phyloP scores from a whole-genome alignment of 2,329 filamentous ascomycete genomes.

The Aspergillus pseudonomiae region DNA sequence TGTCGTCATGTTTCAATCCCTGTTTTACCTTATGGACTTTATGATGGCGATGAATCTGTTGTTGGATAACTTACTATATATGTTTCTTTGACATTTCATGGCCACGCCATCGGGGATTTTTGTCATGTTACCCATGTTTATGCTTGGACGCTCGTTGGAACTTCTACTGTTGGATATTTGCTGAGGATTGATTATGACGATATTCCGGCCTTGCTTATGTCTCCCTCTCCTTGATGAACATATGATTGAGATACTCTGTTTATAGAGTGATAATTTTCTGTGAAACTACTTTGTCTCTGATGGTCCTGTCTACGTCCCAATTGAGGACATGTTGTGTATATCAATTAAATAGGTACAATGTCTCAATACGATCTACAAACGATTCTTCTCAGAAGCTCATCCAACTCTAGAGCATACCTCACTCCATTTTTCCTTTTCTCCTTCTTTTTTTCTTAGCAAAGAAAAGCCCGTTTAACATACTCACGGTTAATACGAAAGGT shows the following conservation, averaged over 20 bases:
- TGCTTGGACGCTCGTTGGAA: slow-evolving; percentile 16
- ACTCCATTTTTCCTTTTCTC: background rate
- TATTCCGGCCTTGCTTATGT: slow-evolving; percentile 15
- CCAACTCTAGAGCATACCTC: background rate
- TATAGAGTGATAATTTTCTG: slow-evolving; percentile 19
- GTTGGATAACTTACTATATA: slow-evolving; percentile 1
- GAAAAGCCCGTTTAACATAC: background rate
- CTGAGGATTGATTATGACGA: slow-evolving; percentile 12
- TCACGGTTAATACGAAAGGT: background rate
- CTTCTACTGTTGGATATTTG: slow-evolving; percentile 8
- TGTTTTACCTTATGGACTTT: slow-evolving; percentile 15
- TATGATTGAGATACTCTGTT: slow-evolving; percentile 21
- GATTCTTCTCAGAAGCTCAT: background rate
- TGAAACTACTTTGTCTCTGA: slow-evolving; percentile 13
- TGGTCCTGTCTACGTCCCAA: slow-evolving; percentile 5
- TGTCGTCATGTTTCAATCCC: slow-evolving; percentile 23
- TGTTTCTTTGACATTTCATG: slow-evolving; percentile 11
- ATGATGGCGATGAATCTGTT: slow-evolving; percentile 14
- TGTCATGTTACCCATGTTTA: slow-evolving; percentile 10
- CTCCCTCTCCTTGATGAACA: slow-evolving; percentile 22
- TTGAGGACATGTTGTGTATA: slow-evolving; percentile 7
- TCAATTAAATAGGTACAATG: background rate
- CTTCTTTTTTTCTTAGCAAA: too few relatives aligned
- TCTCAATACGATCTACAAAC: background rate
- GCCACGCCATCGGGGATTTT: slow-evolving; percentile 1